Base-by-base conservation (phyloP, 148 eudicot species). In the Silene uniflora region DNA sequence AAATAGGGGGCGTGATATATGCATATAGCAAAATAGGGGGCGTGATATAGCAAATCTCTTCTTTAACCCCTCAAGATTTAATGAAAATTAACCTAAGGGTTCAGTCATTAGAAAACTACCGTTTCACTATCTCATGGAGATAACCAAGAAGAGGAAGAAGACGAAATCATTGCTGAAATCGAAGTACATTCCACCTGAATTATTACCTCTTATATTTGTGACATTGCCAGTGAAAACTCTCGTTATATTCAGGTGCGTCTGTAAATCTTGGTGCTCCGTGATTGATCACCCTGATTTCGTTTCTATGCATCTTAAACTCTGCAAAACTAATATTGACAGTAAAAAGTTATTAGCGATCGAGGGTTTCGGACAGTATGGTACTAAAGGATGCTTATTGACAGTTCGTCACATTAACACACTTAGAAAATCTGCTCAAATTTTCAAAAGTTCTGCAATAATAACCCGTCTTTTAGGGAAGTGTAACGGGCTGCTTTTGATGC, bases 241-340 rank as follows among this genome's bases (percentile, higher is more conserved):
- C 0, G 4, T 74, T 7, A 3, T 7, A 47, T 25, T 74, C 44
- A 74, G 77, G 70, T 44, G 60, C 39, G 77, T 74, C 10, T 74
- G 61, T 22, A 74, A 63, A 64, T 3, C 70, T 16, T 62, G 60
- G 44, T 47, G 77, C 62, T 62, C 69, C 24, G 9, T 64, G 0
- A 64, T 74, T 10, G 77, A 74, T 18, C 3, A 22, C 61, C 61
- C 70, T 46, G 39, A 63, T 24, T 74, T 74, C 17, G n/a, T 46
- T 64, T 17, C 19, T 17, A 5, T 62, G 70, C 70, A 74, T 23
- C 7, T 7, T 23, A 46, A 24, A 63, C 23, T n/a, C 0, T 39
- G 21, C 58, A 74, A 74, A 2, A 24, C 24, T 0, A 63, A 63
- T 17, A 6, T 62, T 7, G 9, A 24, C 7, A 10, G 18, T 17